Conservation (phyloP, 2,329 filamentous ascomycete species). For the Zopfia rhizophila region DNA sequence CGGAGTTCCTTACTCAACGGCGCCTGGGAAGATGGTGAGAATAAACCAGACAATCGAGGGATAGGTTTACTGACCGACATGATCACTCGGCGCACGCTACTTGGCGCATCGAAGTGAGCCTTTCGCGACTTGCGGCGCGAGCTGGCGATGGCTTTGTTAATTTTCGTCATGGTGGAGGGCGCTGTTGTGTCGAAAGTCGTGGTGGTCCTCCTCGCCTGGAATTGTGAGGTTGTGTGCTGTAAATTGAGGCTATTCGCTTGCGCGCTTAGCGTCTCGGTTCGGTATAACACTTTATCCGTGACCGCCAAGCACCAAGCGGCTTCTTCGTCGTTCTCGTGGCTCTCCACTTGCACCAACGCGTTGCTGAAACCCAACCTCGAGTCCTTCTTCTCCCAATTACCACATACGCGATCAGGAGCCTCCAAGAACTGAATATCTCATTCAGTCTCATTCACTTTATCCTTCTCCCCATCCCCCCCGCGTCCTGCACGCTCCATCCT, state of each 20-base stretch:
- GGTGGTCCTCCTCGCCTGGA: constrained; percentile 31
- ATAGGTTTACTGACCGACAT: constrained; percentile 81
- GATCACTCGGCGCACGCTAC: constrained; percentile 92
- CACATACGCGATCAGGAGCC: too few relatives aligned
- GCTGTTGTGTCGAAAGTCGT: constrained; percentile 41
- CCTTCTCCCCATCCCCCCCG: too few relatives aligned
- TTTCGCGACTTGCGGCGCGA: constrained; percentile 99
- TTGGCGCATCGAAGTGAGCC: constrained; percentile 96
- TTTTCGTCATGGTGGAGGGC: constrained; percentile 74
- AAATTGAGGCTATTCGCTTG: constrained; percentile 30
- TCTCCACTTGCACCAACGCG: constrained; percentile 10
- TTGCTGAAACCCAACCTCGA: too few relatives aligned
- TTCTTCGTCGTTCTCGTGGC: too few relatives aligned
- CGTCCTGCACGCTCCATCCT: too few relatives aligned
- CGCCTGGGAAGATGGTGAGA: constrained; percentile 48
- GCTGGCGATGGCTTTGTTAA: constrained; percentile 72
- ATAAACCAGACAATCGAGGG: constrained; percentile 33
- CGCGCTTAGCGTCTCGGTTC: constrained; percentile 16
- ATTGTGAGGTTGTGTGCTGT: constrained; percentile 23
- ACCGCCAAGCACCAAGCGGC: neutral
- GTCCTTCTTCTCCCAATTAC: too few relatives aligned
- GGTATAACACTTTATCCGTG: constrained; percentile 3
- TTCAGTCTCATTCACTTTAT: too few relatives aligned
- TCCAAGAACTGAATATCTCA: too few relatives aligned
- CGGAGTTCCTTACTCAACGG: constrained; percentile 80